phyloP scores from a whole-genome alignment of 345 rosid genomes.

The Populus simonii region DNA sequence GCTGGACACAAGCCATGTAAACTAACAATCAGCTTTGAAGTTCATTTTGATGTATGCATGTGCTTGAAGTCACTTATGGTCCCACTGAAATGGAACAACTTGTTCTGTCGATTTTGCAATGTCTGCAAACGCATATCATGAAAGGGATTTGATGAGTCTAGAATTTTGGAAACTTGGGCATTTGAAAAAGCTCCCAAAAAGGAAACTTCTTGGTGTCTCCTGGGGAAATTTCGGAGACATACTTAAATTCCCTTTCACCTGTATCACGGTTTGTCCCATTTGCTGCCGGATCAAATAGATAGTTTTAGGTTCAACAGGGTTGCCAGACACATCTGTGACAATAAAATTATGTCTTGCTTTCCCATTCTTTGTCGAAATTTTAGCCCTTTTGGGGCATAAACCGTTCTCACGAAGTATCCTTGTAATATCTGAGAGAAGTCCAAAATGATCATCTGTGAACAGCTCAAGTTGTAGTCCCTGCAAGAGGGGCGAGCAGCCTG shows the following conservation, averaged over 20 bases:
- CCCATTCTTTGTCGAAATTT: constrained; percentile 44
- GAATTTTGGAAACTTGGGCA: constrained; percentile 45
- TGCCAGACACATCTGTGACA: constrained; percentile 52
- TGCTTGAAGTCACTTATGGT: not conserved
- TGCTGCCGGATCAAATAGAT: constrained; percentile 37
- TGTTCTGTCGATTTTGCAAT: not conserved
- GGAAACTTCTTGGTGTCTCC: constrained; percentile 37
- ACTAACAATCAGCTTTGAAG: not conserved
- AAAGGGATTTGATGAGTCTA: constrained; percentile 43
- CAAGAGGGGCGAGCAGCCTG: not conserved
- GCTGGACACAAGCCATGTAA: not conserved
- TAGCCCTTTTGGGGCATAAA: constrained; percentile 50
- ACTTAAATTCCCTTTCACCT: constrained; percentile 35
- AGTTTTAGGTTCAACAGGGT: constrained; percentile 45
- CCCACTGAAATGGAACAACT: not conserved
- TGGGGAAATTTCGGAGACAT: constrained; percentile 34
- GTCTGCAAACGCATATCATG: constrained; percentile 17
- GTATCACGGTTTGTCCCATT: constrained; percentile 36
- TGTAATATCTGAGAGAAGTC: constrained; percentile 59
- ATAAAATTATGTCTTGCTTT: constrained; percentile 48
- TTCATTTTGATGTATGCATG: not conserved
- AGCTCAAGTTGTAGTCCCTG: constrained; percentile 61
- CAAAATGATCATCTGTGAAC: constrained; percentile 46
- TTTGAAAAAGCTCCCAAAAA: constrained; percentile 50
- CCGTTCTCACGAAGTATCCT: constrained; percentile 59